Evolutionary conservation across 2,329 filamentous ascomycete species (phyloP).

Genomic region (Cercospora sp.): DNA sequence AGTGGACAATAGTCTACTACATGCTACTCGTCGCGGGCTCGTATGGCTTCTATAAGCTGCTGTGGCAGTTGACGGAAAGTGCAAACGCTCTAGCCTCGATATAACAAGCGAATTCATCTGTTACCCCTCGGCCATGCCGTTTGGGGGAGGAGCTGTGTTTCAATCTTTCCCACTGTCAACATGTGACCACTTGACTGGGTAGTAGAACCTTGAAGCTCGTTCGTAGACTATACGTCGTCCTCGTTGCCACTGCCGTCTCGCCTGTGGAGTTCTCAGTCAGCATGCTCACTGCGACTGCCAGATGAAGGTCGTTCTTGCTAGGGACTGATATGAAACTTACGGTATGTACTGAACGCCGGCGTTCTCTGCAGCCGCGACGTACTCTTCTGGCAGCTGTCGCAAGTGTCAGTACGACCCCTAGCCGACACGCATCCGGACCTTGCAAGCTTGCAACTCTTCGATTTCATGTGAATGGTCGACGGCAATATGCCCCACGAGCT

Average conservation of each 20-base stretch:
- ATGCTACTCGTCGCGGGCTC: constrained; percentile 70
- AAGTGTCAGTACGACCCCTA: constrained; percentile 16
- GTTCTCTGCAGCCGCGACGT: constrained; percentile 57
- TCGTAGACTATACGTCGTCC: constrained; percentile 19
- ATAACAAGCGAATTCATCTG: constrained; percentile 2
- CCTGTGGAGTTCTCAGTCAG: constrained; percentile 13
- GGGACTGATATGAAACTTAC: constrained; percentile 39
- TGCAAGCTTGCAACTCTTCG: background rate
- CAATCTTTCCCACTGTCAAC: background rate
- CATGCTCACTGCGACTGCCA: background rate
- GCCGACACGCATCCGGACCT: background rate
- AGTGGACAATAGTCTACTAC: constrained; percentile 81
- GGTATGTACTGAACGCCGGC: constrained; percentile 64
- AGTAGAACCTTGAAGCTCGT: background rate
- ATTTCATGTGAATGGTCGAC: background rate
- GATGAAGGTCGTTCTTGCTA: background rate
- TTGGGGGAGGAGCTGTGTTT: background rate
- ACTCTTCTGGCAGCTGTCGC: constrained; percentile 57
- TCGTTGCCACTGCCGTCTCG: constrained; percentile 27
- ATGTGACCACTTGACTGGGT: background rate
- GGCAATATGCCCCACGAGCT: background rate
- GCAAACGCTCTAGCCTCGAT: constrained; percentile 48
- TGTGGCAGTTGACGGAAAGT: constrained; percentile 74
- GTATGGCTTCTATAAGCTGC: constrained; percentile 65
- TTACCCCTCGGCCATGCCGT: constrained; percentile 1